Percentiles rank a stretch among this genome's conserved stretches.
Conservation (phyloP, 768 basidiomycete species). For the Boletus coccyginus region DNA sequence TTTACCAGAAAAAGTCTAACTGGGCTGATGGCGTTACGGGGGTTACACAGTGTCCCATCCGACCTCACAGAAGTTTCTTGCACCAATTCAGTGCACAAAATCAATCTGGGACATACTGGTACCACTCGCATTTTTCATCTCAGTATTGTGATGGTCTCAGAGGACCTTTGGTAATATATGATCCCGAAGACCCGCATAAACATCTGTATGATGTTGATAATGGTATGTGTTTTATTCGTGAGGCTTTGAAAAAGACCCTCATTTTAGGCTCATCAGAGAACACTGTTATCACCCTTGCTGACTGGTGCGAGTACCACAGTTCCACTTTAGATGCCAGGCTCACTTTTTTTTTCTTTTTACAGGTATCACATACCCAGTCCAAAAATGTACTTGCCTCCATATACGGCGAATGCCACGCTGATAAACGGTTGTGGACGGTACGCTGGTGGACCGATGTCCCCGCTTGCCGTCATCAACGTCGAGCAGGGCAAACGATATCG, state of each 20-base stretch:
- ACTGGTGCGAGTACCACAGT: constrained; percentile 1
- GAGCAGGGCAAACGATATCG: constrained; percentile 34
- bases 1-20: constrained; percentile 42
- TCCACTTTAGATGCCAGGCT: constrained; percentile 29
- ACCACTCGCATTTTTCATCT: constrained; percentile 38
- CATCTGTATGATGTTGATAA: constrained; percentile 43
- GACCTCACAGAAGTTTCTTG: constrained; percentile 16
- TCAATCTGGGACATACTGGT: constrained; percentile 33
- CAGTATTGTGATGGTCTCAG: constrained; percentile 36
- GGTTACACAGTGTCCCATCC: constrained; percentile 36
- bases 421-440: constrained; percentile 41
- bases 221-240: constrained; percentile 23
- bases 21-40: constrained; percentile 44
- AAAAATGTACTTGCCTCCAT: constrained; percentile 6
- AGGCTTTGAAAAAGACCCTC: neutral
- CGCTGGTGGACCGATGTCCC: constrained; percentile 20
- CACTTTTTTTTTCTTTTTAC: neutral
- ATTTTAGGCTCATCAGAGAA: constrained; percentile 21
- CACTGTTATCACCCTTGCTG: constrained; percentile 45
- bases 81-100: constrained; percentile 17
- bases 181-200: constrained; percentile 39
- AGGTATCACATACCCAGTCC: constrained; percentile 18
- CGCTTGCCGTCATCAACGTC: constrained; percentile 35
- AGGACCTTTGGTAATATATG: constrained; percentile 38
- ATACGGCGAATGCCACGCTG: constrained; percentile 29